Evolutionary conservation across 148 eudicot genomes (phyloP).

Genomic region (Amaranthus palmeri): DNA sequence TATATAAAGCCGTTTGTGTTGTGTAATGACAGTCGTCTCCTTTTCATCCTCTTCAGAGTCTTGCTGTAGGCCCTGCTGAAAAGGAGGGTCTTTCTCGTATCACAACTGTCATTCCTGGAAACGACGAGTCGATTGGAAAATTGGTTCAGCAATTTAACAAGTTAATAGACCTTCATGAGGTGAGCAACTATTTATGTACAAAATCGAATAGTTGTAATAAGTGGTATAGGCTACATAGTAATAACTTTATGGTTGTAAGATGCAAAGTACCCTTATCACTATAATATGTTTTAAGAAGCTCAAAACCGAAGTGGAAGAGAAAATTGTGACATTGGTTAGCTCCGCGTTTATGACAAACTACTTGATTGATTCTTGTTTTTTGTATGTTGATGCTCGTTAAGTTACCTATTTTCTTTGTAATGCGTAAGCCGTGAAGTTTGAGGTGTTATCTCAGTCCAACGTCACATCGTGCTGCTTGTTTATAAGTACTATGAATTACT

Average conservation of each 20-base stretch:
- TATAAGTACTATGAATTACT: too few species aligned
- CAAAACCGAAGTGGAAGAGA: too few species aligned
- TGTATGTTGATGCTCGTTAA: not conserved
- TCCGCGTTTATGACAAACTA: not conserved
- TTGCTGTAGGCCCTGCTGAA: conserved; percentile 87
- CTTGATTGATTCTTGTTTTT: not conserved
- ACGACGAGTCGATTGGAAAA: conserved; percentile 71
- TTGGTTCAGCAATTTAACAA: conserved; percentile 79
- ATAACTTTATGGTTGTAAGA: too few species aligned
- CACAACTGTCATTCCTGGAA: conserved; percentile 89
- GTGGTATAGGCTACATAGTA: too few species aligned
- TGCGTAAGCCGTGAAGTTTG: not conserved
- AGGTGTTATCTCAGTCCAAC: not conserved
- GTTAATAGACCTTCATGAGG: conserved; percentile 80
- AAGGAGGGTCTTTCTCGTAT: conserved; percentile 76
- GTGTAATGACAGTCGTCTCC: not conserved
- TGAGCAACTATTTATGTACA: conserved; percentile 24
- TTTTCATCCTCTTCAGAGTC: conserved; percentile 49
- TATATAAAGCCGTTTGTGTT: not conserved
- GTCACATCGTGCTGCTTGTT: too few species aligned
- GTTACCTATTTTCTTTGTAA: not conserved
- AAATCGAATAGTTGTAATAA: not conserved
- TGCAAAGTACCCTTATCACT: too few species aligned
- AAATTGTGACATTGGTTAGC: not conserved
- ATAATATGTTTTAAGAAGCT: too few species aligned